A percentile compares a stretch with the other conserved stretches of the same genome.
These are phyloP conservation scores for Herpomyces periplanetae DNA, from an alignment of 2,329 filamentous ascomycete species.

Conservation along the genomic window DNA sequence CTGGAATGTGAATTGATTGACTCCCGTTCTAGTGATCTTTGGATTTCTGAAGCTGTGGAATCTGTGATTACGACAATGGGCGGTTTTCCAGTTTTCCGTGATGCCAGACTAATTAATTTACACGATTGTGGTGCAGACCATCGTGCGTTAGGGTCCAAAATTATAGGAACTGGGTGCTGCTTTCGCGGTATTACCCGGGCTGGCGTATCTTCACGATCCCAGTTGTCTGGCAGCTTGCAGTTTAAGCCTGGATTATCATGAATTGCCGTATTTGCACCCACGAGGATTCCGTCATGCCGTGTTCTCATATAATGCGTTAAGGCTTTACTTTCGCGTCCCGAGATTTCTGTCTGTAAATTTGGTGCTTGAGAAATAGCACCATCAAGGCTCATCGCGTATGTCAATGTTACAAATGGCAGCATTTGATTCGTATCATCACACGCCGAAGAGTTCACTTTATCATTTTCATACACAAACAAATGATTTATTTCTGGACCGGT, in stretches of 20 bases:
- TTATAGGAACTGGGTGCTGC: slow-evolving; percentile 34
- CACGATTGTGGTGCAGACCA: slow-evolving; percentile 21
- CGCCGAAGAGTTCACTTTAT: no score
- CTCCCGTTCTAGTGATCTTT: slow-evolving; percentile 8
- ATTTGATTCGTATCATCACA: no score
- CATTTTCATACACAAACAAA: no score
- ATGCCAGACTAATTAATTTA: slow-evolving; percentile 23
- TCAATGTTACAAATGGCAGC: slow-evolving; percentile 29
- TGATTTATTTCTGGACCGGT: no score
- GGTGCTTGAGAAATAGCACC: slow-evolving; percentile 33
- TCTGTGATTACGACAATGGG: slow-evolving; percentile 22
- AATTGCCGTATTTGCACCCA: slow-evolving; percentile 47
- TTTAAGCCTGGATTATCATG: slow-evolving; percentile 60
- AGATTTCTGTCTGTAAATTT: slow-evolving; percentile 42
- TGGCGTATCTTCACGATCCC: slow-evolving; percentile 14
- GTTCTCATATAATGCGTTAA: slow-evolving; percentile 77
- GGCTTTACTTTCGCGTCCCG: slow-evolving; percentile 40
- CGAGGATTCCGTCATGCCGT: slow-evolving; percentile 40
- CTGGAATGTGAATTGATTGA: slow-evolving; percentile 10
- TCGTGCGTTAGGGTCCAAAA: slow-evolving; percentile 37
- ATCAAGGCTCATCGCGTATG: slow-evolving; percentile 68
- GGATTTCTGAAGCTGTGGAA: neutral
- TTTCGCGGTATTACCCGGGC: no score
- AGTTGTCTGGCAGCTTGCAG: slow-evolving; percentile 22
- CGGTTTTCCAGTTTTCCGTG: slow-evolving; percentile 22